Conservation (phyloP, 164 flowering plant genomes). For the Vitis labrusca region DNA sequence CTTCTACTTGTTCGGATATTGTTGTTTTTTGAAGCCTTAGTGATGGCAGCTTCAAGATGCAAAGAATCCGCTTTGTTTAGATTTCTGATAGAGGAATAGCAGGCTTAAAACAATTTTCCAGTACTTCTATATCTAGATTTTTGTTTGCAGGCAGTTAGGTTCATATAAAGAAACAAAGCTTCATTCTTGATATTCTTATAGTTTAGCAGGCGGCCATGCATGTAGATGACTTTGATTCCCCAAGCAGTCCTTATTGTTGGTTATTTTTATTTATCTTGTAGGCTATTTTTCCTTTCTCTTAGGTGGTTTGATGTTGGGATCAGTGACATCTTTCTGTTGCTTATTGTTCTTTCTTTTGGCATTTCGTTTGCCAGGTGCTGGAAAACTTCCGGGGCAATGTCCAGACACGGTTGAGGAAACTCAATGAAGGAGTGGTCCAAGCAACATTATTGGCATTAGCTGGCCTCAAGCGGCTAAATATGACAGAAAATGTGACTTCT, state of each 20-base stretch:
- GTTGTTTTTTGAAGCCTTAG: not conserved
- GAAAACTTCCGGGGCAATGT: constrained; percentile 96
- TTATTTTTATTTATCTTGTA: too few species aligned
- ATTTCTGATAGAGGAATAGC: not conserved
- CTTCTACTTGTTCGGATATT: not conserved
- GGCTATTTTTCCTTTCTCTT: not conserved
- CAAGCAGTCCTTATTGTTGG: too few species aligned
- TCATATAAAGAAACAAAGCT: too few species aligned
- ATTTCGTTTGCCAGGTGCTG: constrained; percentile 52
- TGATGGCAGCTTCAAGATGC: not conserved
- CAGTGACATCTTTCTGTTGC: not conserved
- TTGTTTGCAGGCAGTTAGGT: too few species aligned
- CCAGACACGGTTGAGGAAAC: constrained; percentile 84
- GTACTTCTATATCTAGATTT: too few species aligned
- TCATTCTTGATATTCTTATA: too few species aligned
- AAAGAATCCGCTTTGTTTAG: not conserved
- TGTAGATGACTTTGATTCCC: too few species aligned
- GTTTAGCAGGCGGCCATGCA: too few species aligned
- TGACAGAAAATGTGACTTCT: constrained; percentile 82
- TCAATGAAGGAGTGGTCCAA: constrained; percentile 81
- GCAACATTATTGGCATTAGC: constrained; percentile 96
- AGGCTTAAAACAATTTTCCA: not conserved
- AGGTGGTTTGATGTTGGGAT: not conserved
- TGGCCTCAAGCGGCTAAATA: constrained; percentile 80
- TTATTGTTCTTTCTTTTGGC: constrained; percentile 1